Evolutionary conservation across 306 rosid species (phyloP).

Genomic region (Erythrophleum fordii): DNA sequence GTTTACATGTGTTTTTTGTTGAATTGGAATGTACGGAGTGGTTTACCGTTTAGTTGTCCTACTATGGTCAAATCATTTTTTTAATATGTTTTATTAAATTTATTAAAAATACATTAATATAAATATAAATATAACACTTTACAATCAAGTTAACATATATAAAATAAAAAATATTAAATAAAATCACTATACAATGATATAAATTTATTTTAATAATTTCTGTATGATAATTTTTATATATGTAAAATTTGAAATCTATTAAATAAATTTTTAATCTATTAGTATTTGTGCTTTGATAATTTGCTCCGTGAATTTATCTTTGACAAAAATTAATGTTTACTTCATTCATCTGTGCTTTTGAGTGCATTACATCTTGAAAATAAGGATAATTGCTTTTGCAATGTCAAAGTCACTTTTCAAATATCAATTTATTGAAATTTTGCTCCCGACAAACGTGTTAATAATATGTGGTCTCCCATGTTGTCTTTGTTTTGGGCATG

Average conservation of each 20-base stretch:
- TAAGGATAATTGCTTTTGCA: slow-evolving; percentile 8
- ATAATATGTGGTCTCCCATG: not conserved
- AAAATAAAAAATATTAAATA: not conserved
- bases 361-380: not conserved
- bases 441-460: not conserved
- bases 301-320: not conserved
- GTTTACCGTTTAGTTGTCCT: not conserved
- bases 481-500: slow-evolving; percentile 14
- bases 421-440: slow-evolving; percentile 6
- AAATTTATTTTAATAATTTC: not conserved
- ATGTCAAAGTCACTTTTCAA: slow-evolving; percentile 15
- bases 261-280: not conserved
- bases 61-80: not conserved
- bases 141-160: not conserved
- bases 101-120: not conserved
- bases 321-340: not conserved
- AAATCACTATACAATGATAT: not conserved
- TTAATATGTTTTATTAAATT: not conserved
- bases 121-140: not conserved
- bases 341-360: not conserved
- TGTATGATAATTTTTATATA: not conserved
- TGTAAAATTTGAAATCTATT: not conserved
- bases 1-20: slow-evolving; percentile 16
- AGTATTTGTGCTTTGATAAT: not conserved
- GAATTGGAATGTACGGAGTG: not conserved